phyloP scores from a whole-genome alignment of 2,329 filamentous ascomycete species.

The Microdochium nivale region DNA sequence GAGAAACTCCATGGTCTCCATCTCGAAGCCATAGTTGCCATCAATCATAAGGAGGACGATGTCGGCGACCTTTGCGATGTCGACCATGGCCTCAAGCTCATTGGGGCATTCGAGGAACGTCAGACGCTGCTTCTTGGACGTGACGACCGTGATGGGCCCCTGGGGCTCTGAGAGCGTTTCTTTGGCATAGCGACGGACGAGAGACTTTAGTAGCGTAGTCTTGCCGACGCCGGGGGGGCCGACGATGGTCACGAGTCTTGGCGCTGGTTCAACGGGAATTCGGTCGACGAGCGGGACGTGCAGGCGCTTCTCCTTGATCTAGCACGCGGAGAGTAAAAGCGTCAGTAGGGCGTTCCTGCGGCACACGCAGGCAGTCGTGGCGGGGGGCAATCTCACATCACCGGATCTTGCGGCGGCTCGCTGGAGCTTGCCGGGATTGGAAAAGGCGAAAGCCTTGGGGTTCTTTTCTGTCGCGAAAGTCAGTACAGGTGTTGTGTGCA shows the following conservation, averaged over 20 bases:
- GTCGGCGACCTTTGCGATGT: conserved; percentile 93
- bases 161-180: conserved; percentile 85
- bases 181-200: conserved; percentile 91
- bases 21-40: conserved; percentile 97
- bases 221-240: conserved; percentile 93
- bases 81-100: conserved; percentile 91
- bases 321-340: not conserved
- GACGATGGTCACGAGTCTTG: conserved; percentile 86
- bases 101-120: conserved; percentile 98
- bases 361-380: not conserved
- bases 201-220: conserved; percentile 88
- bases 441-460: conserved; percentile 83
- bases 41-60: conserved; percentile 98
- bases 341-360: not conserved
- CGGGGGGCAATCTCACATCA: conserved; percentile 6
- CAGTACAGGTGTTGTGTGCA: conserved; percentile 14
- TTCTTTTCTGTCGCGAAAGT: conserved; percentile 51
- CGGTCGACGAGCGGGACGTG: conserved; percentile 97
- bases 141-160: conserved; percentile 91
- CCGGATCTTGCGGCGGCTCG: conserved; percentile 57
- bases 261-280: conserved; percentile 88
- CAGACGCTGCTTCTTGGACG: conserved; percentile 87
- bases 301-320: conserved; percentile 75
- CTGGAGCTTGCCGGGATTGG: conserved; percentile 71
- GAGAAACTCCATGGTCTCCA: conserved; percentile 99